phyloP scores from a whole-genome alignment of 1,284 basidiomycete genomes.

The Boletus sp. region DNA sequence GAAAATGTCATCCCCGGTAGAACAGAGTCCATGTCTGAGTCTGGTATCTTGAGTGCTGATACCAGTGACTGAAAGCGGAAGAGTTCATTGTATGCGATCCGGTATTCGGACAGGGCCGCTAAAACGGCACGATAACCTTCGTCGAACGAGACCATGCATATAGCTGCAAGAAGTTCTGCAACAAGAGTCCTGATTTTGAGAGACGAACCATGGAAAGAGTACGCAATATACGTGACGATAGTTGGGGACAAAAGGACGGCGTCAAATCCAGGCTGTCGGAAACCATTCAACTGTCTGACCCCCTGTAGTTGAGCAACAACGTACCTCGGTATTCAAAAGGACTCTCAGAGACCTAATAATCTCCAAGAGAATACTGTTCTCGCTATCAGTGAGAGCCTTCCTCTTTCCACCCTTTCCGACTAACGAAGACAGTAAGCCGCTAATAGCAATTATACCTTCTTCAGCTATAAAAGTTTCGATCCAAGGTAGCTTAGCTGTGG shows the following conservation, averaged over 20 bases:
- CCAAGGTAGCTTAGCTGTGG: conserved; percentile 81
- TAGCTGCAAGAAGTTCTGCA: conserved; percentile 81
- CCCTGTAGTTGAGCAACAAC: conserved; percentile 29
- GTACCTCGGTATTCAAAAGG: conserved; percentile 83
- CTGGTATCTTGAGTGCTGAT: conserved; percentile 61
- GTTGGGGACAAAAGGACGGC: conserved; percentile 67
- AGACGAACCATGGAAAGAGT: conserved; percentile 68
- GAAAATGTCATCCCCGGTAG: conserved; percentile 44
- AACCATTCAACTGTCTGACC: conserved; percentile 10
- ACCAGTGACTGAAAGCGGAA: conserved; percentile 85
- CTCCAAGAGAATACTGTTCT: conserved; percentile 73
- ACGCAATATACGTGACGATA: conserved; percentile 75
- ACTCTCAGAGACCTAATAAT: conserved; percentile 81
- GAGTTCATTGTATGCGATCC: conserved; percentile 68
- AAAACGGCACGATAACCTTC: conserved; percentile 79
- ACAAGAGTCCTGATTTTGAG: conserved; percentile 73
- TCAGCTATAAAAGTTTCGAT: conserved; percentile 76
- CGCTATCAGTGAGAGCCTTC: conserved; percentile 61
- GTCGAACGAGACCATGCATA: conserved; percentile 74
- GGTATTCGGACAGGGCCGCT: conserved; percentile 79
- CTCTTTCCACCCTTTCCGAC: conserved; percentile 66
- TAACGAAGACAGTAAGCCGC: conserved; percentile 58
- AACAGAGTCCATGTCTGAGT: conserved; percentile 42
- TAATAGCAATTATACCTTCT: conserved; percentile 70
- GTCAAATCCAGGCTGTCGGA: conserved; percentile 68